These are phyloP conservation scores for Bothia castanella DNA, from an alignment of 1,284 basidiomycete genomes.

Conservation along the genomic window DNA sequence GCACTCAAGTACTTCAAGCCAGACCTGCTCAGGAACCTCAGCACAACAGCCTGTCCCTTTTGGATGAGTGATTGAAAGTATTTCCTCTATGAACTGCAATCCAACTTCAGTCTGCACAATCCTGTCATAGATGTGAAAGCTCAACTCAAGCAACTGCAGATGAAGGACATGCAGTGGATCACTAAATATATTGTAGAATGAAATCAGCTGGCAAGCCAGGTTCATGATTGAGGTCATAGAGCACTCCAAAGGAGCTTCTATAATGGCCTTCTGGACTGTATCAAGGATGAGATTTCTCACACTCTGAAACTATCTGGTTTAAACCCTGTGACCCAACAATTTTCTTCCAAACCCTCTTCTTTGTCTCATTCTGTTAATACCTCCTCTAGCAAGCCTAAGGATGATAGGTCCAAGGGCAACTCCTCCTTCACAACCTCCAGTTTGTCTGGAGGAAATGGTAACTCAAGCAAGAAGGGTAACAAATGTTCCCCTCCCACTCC, in stretches of 20 bases:
- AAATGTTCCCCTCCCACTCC: background rate
- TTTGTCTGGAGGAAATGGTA: background rate
- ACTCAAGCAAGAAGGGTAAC: background rate
- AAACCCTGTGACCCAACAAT: no score
- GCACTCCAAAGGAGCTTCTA: background rate
- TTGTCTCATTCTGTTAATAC: background rate
- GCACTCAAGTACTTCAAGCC: no score
- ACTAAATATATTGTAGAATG: background rate
- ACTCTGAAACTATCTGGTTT: background rate
- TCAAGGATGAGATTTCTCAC: background rate
- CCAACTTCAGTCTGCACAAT: background rate
- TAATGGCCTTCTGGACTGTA: background rate
- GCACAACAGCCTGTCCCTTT: background rate
- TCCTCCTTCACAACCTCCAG: background rate
- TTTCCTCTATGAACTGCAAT: background rate
- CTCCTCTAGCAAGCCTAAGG: background rate
- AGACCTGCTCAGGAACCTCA: no score
- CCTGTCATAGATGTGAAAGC: background rate
- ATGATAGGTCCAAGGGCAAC: background rate
- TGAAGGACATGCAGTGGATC: background rate
- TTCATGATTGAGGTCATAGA: background rate
- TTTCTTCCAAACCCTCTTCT: background rate
- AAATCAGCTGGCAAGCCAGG: background rate
- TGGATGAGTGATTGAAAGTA: background rate
- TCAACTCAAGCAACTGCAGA: background rate